phyloP scores from a whole-genome alignment of 768 basidiomycete species.

The Lactarius sp. region DNA sequence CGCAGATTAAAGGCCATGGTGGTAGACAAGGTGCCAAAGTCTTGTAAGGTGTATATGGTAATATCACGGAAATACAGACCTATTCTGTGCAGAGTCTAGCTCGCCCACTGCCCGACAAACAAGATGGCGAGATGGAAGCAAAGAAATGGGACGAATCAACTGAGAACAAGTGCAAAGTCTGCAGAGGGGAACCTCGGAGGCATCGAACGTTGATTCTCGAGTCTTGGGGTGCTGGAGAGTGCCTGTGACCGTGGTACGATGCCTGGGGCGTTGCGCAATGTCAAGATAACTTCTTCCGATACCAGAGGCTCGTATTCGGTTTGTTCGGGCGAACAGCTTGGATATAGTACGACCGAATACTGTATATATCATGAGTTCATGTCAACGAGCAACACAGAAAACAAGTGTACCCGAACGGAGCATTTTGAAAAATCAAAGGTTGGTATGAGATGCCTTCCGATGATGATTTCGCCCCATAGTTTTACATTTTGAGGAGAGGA shows the following conservation, averaged over 20 bases:
- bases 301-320: slow-evolving; percentile 12
- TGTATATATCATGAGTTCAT: slow-evolving; percentile 3
- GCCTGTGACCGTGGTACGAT: slow-evolving; percentile 7
- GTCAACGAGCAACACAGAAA: not conserved
- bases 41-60: too few relatives aligned
- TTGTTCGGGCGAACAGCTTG: not conserved
- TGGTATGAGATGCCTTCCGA: slow-evolving; percentile 5
- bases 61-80: too few relatives aligned
- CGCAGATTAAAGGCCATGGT: too few relatives aligned
- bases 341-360: slow-evolving; percentile 17
- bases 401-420: slow-evolving; percentile 3
- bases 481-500: not conserved
- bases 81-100: not conserved
- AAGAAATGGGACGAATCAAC: not conserved
- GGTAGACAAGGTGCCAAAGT: too few relatives aligned
- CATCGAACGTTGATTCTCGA: not conserved
- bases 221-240: not conserved
- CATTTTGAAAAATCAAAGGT: slow-evolving; percentile 18
- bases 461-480: slow-evolving; percentile 17
- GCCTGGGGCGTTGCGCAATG: slow-evolving; percentile 24
- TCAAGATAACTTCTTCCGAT: slow-evolving; percentile 26
- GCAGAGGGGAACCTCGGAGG: not conserved
- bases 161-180: not conserved
- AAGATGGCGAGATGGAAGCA: not conserved
- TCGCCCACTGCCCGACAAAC: not conserved